phyloP scores from a whole-genome alignment of 2,329 filamentous ascomycete genomes.

The Helminthosporium solani region DNA sequence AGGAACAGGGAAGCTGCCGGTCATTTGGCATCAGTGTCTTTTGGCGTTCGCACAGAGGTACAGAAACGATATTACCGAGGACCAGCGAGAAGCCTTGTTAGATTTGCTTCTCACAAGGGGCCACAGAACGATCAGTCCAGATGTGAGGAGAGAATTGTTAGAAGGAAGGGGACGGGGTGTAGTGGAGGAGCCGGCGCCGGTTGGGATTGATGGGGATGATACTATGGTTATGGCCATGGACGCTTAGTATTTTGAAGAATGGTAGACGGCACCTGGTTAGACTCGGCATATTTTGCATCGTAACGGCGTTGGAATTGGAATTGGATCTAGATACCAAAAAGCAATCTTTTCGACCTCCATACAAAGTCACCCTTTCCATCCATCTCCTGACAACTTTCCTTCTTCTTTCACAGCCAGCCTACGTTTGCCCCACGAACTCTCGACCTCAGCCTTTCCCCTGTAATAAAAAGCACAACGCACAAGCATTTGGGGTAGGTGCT shows the following conservation, averaged over 20 bases:
- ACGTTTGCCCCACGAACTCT: constrained; percentile 1
- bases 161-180: constrained; percentile 85
- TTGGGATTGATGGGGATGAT: constrained; percentile 75
- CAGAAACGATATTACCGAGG: constrained; percentile 92
- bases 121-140: constrained; percentile 85
- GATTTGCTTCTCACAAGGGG: constrained; percentile 83
- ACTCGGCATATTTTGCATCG: neutral
- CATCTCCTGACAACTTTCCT: neutral
- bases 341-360: no score
- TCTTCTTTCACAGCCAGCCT: neutral
- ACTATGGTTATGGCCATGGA: constrained; percentile 70
- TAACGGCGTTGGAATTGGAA: neutral
- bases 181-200: constrained; percentile 59
- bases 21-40: constrained; percentile 94
- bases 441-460: constrained; percentile 43
- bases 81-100: constrained; percentile 85
- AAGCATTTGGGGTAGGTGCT: no score
- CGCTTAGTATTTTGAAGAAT: no score
- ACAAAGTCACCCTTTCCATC: no score
- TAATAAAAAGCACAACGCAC: constrained; percentile 61
- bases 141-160: constrained; percentile 83
- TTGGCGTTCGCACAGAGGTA: constrained; percentile 92
- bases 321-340: neutral
- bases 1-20: constrained; percentile 70
- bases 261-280: no score